Evolutionary conservation across 2,329 filamentous ascomycete genomes (phyloP), one percentile per base, ranked within the genome.

Genomic region (Alternaria sp.): DNA sequence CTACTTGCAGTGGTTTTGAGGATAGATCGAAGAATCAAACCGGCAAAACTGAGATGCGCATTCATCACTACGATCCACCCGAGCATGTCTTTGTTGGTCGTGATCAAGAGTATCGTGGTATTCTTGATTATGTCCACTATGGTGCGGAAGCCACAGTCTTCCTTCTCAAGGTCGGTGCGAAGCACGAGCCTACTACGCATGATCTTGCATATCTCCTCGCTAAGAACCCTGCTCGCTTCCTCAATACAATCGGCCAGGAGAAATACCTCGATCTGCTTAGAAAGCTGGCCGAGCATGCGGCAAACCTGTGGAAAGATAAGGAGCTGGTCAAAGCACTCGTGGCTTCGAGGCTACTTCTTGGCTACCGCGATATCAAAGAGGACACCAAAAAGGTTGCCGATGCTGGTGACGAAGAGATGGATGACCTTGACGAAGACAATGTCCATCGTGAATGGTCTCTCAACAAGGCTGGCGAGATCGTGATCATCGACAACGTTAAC

Each of bases 61-160:
- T 67, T 18, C 76, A 78, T 49, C 76, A 79, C 50, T 85, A 88
- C 68, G 84, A 93, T 45, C 84, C 87, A 16, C 94, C 95, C 5
- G 86, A 85, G 46, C 84, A 89, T 41, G 93, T 91, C 64, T 99
- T 97, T 76, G 84, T 99, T 2, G 95, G 95, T 9, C 84, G 86
- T 34, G 84, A 85, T 54, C 82, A 87, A 57, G 85, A 89, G 67
- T 99, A 96, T 71, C 91, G 88, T 11, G 92, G 97, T 32, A 96
- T 99, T 32, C 97, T 99, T 68, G 93, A 98, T 75, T 99, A 97
- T 78, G 94, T 98, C 14, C 92, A 98, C 75, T 99, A 97, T 80
- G 93, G 94, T 0, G 82, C 85, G 34, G 89, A 94, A 74, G 94
- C 92, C 2, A 98, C 98, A 72, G 84, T 91, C 0, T 99, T 99